Percentiles rank a stretch among this genome's conserved stretches.
These are phyloP conservation scores for Nepenthes alata DNA, from an alignment of 179 eudicot genomes.

Conservation along the genomic window DNA sequence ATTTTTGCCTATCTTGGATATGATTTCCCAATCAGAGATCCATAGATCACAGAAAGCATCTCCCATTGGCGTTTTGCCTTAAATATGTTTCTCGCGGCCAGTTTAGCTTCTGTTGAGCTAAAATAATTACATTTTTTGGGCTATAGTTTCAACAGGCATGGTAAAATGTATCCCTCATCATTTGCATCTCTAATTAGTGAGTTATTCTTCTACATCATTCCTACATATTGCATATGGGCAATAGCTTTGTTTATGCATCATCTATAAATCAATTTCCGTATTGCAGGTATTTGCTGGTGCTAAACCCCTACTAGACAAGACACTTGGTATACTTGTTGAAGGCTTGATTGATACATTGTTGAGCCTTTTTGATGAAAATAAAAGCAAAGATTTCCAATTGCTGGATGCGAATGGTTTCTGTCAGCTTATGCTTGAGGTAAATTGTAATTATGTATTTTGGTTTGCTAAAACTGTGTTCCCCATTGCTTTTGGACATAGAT, in stretches of 20 bases:
- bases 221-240: not conserved
- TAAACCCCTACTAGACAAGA: slow-evolving; percentile 82
- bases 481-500: not conserved
- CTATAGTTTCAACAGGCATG: no score
- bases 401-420: slow-evolving; percentile 91
- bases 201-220: not conserved
- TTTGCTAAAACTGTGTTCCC: not conserved
- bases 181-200: no score
- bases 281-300: slow-evolving; percentile 88
- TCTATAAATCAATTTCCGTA: not conserved
- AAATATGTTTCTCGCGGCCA: no score
- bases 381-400: slow-evolving; percentile 49
- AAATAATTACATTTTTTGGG: no score
- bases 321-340: slow-evolving; percentile 85
- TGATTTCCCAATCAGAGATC: no score
- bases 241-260: not conserved
- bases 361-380: slow-evolving; percentile 71
- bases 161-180: no score
- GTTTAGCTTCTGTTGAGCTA: no score
- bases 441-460: not conserved
- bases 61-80: no score
- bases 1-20: no score
- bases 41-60: no score
- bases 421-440: slow-evolving; percentile 97
- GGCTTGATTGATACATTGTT: slow-evolving; percentile 80